phyloP scores from a whole-genome alignment of 2,329 filamentous ascomycete genomes.

The Fusarium buxicola region DNA sequence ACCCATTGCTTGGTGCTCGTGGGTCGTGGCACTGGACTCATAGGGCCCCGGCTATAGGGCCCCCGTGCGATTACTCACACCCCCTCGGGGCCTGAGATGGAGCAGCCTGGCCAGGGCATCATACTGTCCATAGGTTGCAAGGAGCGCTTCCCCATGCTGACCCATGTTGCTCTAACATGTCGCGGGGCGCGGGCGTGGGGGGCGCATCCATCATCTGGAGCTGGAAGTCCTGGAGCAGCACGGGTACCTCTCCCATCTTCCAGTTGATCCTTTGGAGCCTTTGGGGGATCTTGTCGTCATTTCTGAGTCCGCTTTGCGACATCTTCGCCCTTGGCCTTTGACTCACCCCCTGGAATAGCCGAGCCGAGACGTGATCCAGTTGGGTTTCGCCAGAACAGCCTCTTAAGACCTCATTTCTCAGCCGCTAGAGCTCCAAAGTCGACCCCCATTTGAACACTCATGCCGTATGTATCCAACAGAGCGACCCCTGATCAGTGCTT shows the following conservation, averaged over 20 bases:
- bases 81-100: constrained; percentile 17
- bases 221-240: constrained; percentile 2
- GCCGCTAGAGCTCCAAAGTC: constrained; percentile 10
- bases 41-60: too few species aligned
- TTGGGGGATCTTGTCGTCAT: constrained; percentile 26
- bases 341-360: constrained; percentile 1
- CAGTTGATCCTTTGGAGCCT: constrained; percentile 5
- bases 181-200: constrained; percentile 36
- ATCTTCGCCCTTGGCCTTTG: constrained; percentile 12
- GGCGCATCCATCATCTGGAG: constrained; percentile 20
- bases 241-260: constrained; percentile 4
- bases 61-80: constrained; percentile 26
- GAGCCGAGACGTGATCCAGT: constrained; percentile 4
- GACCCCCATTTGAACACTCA: constrained; percentile 1
- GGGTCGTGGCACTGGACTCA: constrained; percentile 7
- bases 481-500: constrained; percentile 10
- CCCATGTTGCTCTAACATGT: constrained; percentile 36
- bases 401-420: constrained; percentile 36
- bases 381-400: constrained; percentile 25
- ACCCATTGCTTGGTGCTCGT: constrained; percentile 22
- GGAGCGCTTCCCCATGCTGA: constrained; percentile 31
- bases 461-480: constrained; percentile 13
- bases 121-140: constrained; percentile 10
- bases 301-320: constrained; percentile 27
- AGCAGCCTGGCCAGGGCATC: constrained; percentile 22